A percentile compares a stretch with the other conserved stretches of the same genome.
Evolutionary conservation across 768 basidiomycete genomes (phyloP).

Genomic region (Russula emetica): DNA sequence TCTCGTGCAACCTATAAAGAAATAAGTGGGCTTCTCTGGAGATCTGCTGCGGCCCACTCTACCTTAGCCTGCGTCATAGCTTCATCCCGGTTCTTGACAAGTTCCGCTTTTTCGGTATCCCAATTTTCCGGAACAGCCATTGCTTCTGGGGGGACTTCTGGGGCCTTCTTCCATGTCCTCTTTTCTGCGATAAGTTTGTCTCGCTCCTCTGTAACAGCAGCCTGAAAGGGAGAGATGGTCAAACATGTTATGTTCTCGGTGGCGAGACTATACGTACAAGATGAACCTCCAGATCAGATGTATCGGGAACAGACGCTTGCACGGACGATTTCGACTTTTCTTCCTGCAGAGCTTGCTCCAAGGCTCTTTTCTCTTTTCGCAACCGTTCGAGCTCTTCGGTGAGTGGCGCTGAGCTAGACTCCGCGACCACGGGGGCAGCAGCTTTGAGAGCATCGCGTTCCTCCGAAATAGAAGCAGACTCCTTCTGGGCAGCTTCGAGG

Average conservation of each 20-base stretch:
- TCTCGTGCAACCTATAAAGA: slow-evolving; percentile 26
- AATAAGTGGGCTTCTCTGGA: neutral
- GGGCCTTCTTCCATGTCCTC: slow-evolving; percentile 39
- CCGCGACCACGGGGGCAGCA: slow-evolving; percentile 26
- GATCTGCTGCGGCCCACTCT: slow-evolving; percentile 14
- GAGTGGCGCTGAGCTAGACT: slow-evolving; percentile 10
- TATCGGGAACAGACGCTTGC: slow-evolving; percentile 19
- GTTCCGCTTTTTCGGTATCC: slow-evolving; percentile 58
- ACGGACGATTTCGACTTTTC: slow-evolving; percentile 34
- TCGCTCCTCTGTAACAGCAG: slow-evolving; percentile 51
- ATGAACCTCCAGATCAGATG: slow-evolving; percentile 29
- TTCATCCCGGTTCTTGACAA: slow-evolving; percentile 57
- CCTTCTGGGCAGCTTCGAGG: slow-evolving; percentile 29
- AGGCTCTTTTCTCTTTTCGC: slow-evolving; percentile 34
- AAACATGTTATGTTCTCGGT: neutral
- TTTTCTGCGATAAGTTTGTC: slow-evolving; percentile 62
- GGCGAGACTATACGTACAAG: slow-evolving; percentile 34
- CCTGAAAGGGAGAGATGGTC: slow-evolving; percentile 35
- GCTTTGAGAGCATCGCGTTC: slow-evolving; percentile 38
- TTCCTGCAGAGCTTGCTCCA: slow-evolving; percentile 41
- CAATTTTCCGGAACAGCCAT: slow-evolving; percentile 38
- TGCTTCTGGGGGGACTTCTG: slow-evolving; percentile 24
- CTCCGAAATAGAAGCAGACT: slow-evolving; percentile 29
- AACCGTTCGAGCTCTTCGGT: slow-evolving; percentile 35
- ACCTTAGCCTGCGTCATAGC: slow-evolving; percentile 58